Conservation (phyloP, 1,284 basidiomycete genomes). For the Cutaneotrichosporon arboriforme region DNA sequence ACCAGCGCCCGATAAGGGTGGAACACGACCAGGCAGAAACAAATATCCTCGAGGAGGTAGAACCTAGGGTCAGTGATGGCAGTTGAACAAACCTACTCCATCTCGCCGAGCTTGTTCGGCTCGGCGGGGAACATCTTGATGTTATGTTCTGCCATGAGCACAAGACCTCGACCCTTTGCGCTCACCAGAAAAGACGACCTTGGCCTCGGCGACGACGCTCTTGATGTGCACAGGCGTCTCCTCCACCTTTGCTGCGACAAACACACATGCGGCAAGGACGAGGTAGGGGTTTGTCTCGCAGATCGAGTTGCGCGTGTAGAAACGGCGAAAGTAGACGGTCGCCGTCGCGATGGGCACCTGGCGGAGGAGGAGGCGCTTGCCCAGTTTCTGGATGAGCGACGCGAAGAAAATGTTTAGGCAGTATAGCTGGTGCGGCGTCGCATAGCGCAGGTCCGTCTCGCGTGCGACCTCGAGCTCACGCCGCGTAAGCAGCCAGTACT, state of each 20-base stretch:
- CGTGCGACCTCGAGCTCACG: constrained; percentile 66
- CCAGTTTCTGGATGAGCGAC: constrained; percentile 76
- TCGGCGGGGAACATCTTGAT: constrained; percentile 74
- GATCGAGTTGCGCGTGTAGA: constrained; percentile 89
- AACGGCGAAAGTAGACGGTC: constrained; percentile 85
- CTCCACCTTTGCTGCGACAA: constrained; percentile 94
- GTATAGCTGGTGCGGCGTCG: constrained; percentile 67
- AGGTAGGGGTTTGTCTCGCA: constrained; percentile 91
- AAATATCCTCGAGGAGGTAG: constrained; percentile 91
- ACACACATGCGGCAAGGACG: constrained; percentile 87
- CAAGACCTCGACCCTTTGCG: constrained; percentile 13
- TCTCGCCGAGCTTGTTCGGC: constrained; percentile 88
- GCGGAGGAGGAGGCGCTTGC: constrained; percentile 73
- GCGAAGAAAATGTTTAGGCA: constrained; percentile 80
- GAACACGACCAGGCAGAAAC: constrained; percentile 88
- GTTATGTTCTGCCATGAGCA: constrained; percentile 54
- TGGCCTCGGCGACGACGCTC: constrained; percentile 77
- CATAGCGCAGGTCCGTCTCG: constrained; percentile 66
- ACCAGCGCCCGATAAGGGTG: constrained; percentile 88
- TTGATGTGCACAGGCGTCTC: constrained; percentile 94
- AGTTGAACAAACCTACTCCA: constrained; percentile 66
- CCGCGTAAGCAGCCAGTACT: constrained; percentile 77
- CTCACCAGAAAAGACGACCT: constrained; percentile 69
- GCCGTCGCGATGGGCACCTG: constrained; percentile 91
- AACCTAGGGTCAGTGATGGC: constrained; percentile 50